phyloP scores from a whole-genome alignment of 164 flowering plant genomes.

The Buxus sempervirens region DNA sequence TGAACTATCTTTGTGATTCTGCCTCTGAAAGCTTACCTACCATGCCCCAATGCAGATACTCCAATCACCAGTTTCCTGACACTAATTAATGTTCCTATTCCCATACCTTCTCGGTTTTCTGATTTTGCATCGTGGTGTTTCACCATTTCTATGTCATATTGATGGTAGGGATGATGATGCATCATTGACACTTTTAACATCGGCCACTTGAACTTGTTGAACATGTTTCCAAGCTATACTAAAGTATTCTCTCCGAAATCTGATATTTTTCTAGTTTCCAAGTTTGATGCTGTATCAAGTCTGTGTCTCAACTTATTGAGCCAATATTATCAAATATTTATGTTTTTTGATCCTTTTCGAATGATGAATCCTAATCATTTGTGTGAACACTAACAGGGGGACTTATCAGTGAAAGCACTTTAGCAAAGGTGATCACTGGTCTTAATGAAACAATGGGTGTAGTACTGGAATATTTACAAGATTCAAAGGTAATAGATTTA shows the following conservation, averaged over 20 bases:
- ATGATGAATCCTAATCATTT: slow-evolving; percentile 3
- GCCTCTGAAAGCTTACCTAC: too few relatives aligned
- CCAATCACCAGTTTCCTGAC: background rate
- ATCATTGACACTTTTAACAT: background rate
- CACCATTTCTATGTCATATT: background rate
- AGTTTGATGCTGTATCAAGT: background rate
- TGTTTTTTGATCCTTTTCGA: slow-evolving; percentile 9
- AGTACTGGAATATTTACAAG: slow-evolving; percentile 78
- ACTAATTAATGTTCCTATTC: background rate
- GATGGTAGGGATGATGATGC: background rate
- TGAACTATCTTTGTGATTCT: too few relatives aligned
- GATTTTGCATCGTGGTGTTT: background rate
- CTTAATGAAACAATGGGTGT: slow-evolving; percentile 78
- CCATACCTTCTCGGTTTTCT: background rate
- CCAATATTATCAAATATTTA: background rate
- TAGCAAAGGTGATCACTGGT: slow-evolving; percentile 55
- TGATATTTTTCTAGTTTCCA: background rate
- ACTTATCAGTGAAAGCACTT: slow-evolving; percentile 48
- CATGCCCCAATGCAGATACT: too few relatives aligned
- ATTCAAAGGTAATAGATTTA: slow-evolving; percentile 69
- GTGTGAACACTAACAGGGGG: slow-evolving; percentile 30
- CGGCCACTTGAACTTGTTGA: background rate
- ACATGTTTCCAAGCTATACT: slow-evolving; percentile 2
- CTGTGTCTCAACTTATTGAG: background rate
- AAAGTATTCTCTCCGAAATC: background rate